Base-by-base conservation (phyloP, 805 yeast genomes). In the Ogataea wickerhamii region DNA sequence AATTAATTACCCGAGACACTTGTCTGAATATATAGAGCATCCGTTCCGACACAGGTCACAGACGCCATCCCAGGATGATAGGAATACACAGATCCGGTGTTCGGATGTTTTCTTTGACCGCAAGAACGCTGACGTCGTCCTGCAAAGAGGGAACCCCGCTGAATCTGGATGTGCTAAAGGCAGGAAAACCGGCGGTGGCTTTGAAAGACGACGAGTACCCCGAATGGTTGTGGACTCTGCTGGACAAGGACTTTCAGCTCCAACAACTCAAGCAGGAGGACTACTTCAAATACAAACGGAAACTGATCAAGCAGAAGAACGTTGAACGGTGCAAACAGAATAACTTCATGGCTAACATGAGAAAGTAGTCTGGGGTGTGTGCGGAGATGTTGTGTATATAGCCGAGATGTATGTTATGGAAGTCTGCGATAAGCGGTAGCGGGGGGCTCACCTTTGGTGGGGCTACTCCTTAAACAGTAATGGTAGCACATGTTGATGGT, bases 161-260 rank as follows among this genome's bases (percentile, higher is more conserved):
- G 44, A 81, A 82, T 47, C 64, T 88, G 53, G 83, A 84, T 51
- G 72, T 91, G 30, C 76, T 76, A 56, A 88, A 87, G 56, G 70
- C 73, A 25, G 94, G 91, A n/a, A 78, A 81, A 43, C 96, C 88
- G 51, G 87, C 94, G 6, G 79, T 87, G 4, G 98, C 98, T 2
- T 62, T 83, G 38, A 87, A 82, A 44, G 98, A 93, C 58, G 69
- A 69, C 26, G 95, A 89, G 53, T 91, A 91, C 57, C 98, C 98
- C 4, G 85, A 74, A 31, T 91, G 98, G 98, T 71, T 91, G 37
- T 93, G 98, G 98, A 76, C 73, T 4, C 68, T 86, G 33, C 72
- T 88, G 22, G 95, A 89, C 60, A 67, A 74, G 36, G 74, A 74
- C 26, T 74, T 74, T n/a, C 80, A 76, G 53, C 67, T 71, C 40